A percentile compares a stretch with the other conserved stretches of the same genome.
phyloP scores from a whole-genome alignment of 805 yeast genomes.

The Cyberlindnera suaveolens region DNA sequence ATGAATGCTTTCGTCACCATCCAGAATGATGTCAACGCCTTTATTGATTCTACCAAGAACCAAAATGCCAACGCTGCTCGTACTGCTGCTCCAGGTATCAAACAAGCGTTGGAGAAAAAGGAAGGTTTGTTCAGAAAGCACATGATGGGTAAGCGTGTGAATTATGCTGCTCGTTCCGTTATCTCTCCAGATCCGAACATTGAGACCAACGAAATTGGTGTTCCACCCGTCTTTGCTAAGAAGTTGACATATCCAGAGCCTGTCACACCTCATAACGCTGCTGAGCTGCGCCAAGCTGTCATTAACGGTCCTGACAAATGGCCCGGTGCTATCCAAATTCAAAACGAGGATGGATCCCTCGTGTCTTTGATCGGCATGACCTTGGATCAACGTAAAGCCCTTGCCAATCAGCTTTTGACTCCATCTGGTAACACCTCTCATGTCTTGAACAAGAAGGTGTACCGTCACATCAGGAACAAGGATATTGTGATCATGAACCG shows the following conservation, averaged over 20 bases:
- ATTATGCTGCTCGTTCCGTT: slow-evolving; percentile 97
- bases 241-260: slow-evolving; percentile 98
- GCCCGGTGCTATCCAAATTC: slow-evolving; percentile 98
- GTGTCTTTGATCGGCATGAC: slow-evolving; percentile 85
- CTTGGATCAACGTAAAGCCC: slow-evolving; percentile 85
- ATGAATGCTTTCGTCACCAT: slow-evolving; percentile 94
- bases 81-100: slow-evolving; percentile 85
- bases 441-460: slow-evolving; percentile 84
- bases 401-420: slow-evolving; percentile 90
- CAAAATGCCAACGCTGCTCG: slow-evolving; percentile 62
- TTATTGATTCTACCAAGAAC: slow-evolving; percentile 86
- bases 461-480: slow-evolving; percentile 87
- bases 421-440: slow-evolving; percentile 56
- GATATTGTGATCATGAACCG: slow-evolving; percentile 98
- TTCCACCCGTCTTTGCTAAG: slow-evolving; percentile 96
- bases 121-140: slow-evolving; percentile 98
- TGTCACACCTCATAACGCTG: slow-evolving; percentile 85
- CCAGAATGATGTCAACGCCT: slow-evolving; percentile 92
- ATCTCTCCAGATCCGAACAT: slow-evolving; percentile 98
- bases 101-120: slow-evolving; percentile 95
- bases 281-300: slow-evolving; percentile 88
- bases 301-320: slow-evolving; percentile 96
- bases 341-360: slow-evolving; percentile 88
- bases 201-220: slow-evolving; percentile 97
- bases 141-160: slow-evolving; percentile 99